Evolutionary conservation across 1,284 basidiomycete genomes (phyloP), one percentile per base, ranked within the genome.

Genomic region (Tilletia walkeri): DNA sequence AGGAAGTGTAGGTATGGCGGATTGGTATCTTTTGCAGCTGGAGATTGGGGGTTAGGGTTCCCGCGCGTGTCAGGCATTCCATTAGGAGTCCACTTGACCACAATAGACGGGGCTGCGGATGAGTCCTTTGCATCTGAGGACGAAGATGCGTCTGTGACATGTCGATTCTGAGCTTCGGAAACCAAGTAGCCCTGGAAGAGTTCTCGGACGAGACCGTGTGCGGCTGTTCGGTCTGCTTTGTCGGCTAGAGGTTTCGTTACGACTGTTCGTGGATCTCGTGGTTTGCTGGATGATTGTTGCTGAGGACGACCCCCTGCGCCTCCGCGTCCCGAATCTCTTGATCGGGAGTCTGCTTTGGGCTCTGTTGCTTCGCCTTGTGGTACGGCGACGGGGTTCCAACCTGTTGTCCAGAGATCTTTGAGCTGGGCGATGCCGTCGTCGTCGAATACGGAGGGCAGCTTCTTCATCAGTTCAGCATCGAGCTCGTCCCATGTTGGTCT

Each of bases 1-100:
- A 93, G 94, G 84, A 99, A 97, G 82, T 98, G 94, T 72, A 99
- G 94, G 84, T 93, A 99, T 0, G 91, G 91, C 0, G 86, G 86
- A 93, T 90, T 34, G 88, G 86, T 39, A 66, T 65, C 47, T 38
- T 45, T 50, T 18, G 47, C n/a, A 16, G 38, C 20, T 68, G 38
- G 38, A 34, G 41, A 39, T 24, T 18, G 36, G 16, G 20, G 30
- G 24, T 36, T 54, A 20, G 63, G 56, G n/a, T 7, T 54, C 30
- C 38, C 20, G 20, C 53, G 48, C 45, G 45, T 54, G 47, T 66
- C 65, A 6, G 50, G 39, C 10, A 10, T 18, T 2, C 39, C 39
- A 50, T 49, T 49, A 4, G 47, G 66, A 5, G 56, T 68, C 67
- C 67, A 68, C 3, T 68, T 56, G n/a, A 69, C 67, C 48, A 65